Percentiles rank a stretch among this genome's conserved stretches.
Evolutionary conservation across 371 early-diverging fungal genomes (phyloP).

Genomic region (Phascolomyces articulosus): DNA sequence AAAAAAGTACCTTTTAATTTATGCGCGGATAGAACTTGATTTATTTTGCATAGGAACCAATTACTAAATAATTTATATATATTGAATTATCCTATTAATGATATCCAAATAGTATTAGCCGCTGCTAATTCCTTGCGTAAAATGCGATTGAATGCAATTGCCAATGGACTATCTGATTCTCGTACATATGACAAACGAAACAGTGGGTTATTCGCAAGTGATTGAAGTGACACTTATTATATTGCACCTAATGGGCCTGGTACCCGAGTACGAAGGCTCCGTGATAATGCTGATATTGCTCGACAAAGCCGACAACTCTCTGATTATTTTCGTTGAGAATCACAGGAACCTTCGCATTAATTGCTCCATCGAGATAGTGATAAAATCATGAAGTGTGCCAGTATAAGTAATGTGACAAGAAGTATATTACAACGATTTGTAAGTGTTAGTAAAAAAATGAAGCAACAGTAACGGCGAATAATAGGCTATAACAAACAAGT

Average conservation of each 20-base stretch:
- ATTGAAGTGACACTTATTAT: conserved; percentile 44
- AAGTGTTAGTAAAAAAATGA: conserved; percentile 15
- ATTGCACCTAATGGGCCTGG: conserved; percentile 38
- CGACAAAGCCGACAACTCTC: conserved; percentile 42
- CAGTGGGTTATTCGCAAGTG: conserved; percentile 30
- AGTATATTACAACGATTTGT: conserved; percentile 38
- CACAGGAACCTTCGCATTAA: conserved; percentile 44
- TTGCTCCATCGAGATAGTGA: conserved; percentile 28
- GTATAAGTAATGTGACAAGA: conserved; percentile 35
- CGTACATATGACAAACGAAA: conserved; percentile 36
- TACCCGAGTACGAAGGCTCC: conserved; percentile 39
- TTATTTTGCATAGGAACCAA: too few relatives aligned
- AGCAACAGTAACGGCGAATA: conserved; percentile 1
- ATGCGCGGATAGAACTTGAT: too few relatives aligned
- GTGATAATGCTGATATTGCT: conserved; percentile 47
- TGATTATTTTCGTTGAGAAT: conserved; percentile 43
- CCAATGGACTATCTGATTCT: conserved; percentile 34
- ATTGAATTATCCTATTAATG: conserved; percentile 56
- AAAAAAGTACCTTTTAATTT: conserved; percentile 16
- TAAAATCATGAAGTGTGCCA: conserved; percentile 37
- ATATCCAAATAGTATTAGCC: conserved; percentile 46
- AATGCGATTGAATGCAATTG: conserved; percentile 32
- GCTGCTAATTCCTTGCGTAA: conserved; percentile 45
- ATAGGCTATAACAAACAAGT: neutral
- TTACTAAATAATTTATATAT: too few relatives aligned